These are phyloP conservation scores for Elymus sibiricus DNA, from an alignment of 176 grass and related monocot genomes.

Conservation along the genomic window DNA sequence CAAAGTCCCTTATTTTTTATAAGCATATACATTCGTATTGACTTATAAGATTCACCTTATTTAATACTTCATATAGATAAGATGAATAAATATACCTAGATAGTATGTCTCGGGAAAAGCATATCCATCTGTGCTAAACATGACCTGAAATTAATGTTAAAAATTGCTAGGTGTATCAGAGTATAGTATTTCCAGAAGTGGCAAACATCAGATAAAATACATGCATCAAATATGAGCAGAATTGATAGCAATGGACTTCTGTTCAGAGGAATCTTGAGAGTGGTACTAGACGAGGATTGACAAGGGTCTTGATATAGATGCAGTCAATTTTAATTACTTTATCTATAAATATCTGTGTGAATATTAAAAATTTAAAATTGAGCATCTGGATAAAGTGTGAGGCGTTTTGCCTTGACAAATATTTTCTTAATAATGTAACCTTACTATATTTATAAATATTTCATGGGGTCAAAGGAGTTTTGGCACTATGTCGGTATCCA, in stretches of 20 bases:
- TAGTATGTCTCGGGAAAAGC: conserved; percentile 97
- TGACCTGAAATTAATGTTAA: conserved; percentile 55
- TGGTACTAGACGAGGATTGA: neutral
- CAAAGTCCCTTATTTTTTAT: neutral
- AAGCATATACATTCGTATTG: neutral
- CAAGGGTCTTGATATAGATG: neutral
- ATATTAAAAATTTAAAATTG: neutral
- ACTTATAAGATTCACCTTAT: neutral
- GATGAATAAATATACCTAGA: conserved; percentile 54
- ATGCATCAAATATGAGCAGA: neutral
- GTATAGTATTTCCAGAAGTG: neutral
- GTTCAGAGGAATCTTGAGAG: conserved; percentile 1
- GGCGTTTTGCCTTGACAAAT: neutral
- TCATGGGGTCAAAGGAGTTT: too few relatives aligned
- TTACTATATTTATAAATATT: too few relatives aligned
- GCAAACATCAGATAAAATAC: neutral
- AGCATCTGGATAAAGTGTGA: neutral
- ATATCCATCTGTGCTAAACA: conserved; percentile 97
- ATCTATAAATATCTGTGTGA: neutral
- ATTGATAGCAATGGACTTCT: neutral
- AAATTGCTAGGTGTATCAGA: conserved; percentile 24
- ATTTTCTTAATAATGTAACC: neutral
- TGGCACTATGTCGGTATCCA: too few relatives aligned
- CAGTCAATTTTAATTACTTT: neutral
- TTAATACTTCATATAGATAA: neutral